Conservation (phyloP, 108 stramenopile genomes). For the Pseudonitzschia pungens region DNA sequence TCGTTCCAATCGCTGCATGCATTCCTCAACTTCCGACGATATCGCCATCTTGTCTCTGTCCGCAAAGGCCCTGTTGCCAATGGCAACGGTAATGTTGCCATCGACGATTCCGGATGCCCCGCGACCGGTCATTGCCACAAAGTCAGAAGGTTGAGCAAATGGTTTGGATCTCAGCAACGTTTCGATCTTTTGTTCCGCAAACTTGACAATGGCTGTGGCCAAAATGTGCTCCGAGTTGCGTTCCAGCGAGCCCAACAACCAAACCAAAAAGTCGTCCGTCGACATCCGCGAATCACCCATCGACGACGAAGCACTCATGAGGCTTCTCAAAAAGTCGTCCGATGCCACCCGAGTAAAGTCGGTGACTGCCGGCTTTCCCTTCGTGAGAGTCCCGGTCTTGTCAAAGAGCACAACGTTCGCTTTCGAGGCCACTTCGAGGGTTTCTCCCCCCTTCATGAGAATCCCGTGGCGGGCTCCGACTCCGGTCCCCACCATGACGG, state of each 20-base stretch:
- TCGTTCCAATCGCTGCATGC: conserved; percentile 66
- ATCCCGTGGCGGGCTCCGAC: conserved; percentile 93
- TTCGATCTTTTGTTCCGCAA: conserved; percentile 37
- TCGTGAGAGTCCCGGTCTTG: conserved; percentile 99
- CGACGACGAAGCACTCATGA: conserved; percentile 27
- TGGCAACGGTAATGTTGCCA: conserved; percentile 43
- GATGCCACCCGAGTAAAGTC: conserved; percentile 55
- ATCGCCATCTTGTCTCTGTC: conserved; percentile 47
- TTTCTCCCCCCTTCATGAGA: conserved; percentile 96
- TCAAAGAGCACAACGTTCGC: conserved; percentile 91
- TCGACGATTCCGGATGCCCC: conserved; percentile 72
- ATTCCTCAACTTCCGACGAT: conserved; percentile 57
- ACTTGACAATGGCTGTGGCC: conserved; percentile 67
- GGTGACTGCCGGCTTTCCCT: conserved; percentile 77
- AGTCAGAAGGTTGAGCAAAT: conserved; percentile 49
- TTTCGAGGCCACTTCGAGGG: conserved; percentile 84
- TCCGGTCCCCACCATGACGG: conserved; percentile 91
- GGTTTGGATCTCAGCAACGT: conserved; percentile 22
- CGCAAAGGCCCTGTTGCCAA: conserved; percentile 80
- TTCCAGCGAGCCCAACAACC: conserved; percentile 83
- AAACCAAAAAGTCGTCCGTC: conserved; percentile 31
- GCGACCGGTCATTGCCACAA: conserved; percentile 60
- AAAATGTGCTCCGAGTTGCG: conserved; percentile 82
- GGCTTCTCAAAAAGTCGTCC: conserved; percentile 40
- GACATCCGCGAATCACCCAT: not conserved